phyloP scores from a whole-genome alignment of 1,284 basidiomycete species.

The Erythrobasidium hasegawianum region DNA sequence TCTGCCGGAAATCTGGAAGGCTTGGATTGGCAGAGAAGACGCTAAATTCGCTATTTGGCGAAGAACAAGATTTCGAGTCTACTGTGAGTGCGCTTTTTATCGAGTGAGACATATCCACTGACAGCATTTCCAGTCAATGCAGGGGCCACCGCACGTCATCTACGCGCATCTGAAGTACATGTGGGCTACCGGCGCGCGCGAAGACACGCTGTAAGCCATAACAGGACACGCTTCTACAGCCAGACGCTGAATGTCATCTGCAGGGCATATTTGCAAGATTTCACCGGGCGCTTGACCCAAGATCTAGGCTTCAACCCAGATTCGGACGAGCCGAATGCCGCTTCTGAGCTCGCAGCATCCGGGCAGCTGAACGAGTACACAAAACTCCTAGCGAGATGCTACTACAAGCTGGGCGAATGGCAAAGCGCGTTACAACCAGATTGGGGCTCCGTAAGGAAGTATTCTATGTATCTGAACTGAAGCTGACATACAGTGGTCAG shows the following conservation, averaged over 20 bases:
- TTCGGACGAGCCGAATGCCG: constrained; percentile 45
- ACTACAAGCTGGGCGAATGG: constrained; percentile 97
- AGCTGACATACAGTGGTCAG: constrained; percentile 50
- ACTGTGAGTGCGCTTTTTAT: constrained; percentile 32
- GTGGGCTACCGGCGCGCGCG: constrained; percentile 80
- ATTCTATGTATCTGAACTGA: constrained; percentile 1
- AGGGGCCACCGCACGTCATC: constrained; percentile 91
- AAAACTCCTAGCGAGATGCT: constrained; percentile 87
- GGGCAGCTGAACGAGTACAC: constrained; percentile 70
- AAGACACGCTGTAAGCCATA: constrained; percentile 63
- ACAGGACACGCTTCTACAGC: neutral
- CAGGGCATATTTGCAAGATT: constrained; percentile 70
- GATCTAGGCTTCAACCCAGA: constrained; percentile 68
- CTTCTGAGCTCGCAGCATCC: constrained; percentile 56
- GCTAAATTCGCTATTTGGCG: constrained; percentile 79
- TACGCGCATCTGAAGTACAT: constrained; percentile 96
- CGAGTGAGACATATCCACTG: no score
- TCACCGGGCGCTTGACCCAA: constrained; percentile 68
- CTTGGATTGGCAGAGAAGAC: constrained; percentile 94
- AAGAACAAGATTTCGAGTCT: constrained; percentile 49
- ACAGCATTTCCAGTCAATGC: constrained; percentile 54
- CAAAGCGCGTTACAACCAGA: constrained; percentile 73
- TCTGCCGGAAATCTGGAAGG: constrained; percentile 78
- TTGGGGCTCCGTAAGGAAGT: constrained; percentile 66
- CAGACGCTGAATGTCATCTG: neutral